Conservation (phyloP, 1,284 basidiomycete species). For the Vanrija pseudolonga region DNA sequence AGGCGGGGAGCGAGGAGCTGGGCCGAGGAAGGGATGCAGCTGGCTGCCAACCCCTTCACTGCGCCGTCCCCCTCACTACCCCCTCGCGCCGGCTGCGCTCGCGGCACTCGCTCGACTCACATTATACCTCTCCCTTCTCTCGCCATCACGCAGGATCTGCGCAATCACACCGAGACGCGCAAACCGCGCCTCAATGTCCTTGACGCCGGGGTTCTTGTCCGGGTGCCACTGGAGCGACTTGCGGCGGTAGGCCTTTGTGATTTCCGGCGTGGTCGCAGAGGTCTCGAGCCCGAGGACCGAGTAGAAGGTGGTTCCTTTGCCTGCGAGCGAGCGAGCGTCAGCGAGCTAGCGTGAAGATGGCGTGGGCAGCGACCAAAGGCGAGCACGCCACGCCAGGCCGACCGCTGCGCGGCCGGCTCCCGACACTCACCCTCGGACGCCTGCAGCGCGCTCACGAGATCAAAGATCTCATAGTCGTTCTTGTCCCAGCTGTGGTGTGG, state of each 20-base stretch:
- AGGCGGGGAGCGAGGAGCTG: not conserved
- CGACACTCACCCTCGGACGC: constrained; percentile 69
- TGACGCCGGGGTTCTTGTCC: constrained; percentile 83
- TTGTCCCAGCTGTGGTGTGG: constrained; percentile 47
- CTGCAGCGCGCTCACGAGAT: constrained; percentile 82
- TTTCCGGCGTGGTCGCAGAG: constrained; percentile 66
- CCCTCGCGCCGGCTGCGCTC: too few relatives aligned
- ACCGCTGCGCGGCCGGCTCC: too few relatives aligned
- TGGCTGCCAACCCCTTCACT: too few relatives aligned
- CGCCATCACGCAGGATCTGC: constrained; percentile 70
- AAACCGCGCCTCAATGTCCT: constrained; percentile 77
- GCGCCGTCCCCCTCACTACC: too few relatives aligned
- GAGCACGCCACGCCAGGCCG: too few relatives aligned
- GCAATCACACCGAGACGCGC: constrained; percentile 80
- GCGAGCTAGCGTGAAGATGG: too few relatives aligned
- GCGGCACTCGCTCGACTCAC: constrained; percentile 23
- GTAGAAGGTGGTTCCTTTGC: constrained; percentile 86
- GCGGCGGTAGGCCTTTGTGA: constrained; percentile 82
- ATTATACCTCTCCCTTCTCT: constrained; percentile 70
- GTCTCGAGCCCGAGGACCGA: constrained; percentile 71
- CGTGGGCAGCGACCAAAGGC: too few relatives aligned
- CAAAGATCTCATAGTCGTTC: constrained; percentile 94
- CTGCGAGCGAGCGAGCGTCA: constrained; percentile 41
- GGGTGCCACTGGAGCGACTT: constrained; percentile 83
- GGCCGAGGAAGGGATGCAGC: too few relatives aligned